These are phyloP conservation scores for Phytophthora cryptogea DNA, from an alignment of 352 stramenopile species.

Conservation along the genomic window DNA sequence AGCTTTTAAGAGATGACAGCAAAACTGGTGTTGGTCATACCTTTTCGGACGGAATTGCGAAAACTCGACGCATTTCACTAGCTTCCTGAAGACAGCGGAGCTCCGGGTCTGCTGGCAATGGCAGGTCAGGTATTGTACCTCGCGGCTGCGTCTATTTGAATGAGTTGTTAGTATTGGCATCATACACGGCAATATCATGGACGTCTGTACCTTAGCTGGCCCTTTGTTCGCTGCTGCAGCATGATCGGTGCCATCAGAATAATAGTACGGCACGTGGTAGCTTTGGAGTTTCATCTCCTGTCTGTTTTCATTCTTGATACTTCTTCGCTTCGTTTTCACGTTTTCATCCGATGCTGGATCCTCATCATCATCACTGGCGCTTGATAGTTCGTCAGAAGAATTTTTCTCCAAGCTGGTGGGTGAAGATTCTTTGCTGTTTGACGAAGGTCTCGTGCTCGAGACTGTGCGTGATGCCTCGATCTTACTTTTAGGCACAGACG, in stretches of 20 bases:
- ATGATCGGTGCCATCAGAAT: conserved; percentile 10
- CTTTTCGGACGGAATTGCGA: conserved; percentile 28
- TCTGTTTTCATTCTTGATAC: conserved; percentile 1
- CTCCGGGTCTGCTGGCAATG: conserved; percentile 55
- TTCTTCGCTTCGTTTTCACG: conserved; percentile 7
- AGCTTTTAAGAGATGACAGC: not conserved
- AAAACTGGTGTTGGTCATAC: not conserved
- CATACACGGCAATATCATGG: not conserved
- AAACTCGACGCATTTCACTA: conserved; percentile 34
- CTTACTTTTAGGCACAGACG: conserved; percentile 18
- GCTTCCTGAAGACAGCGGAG: conserved; percentile 56
- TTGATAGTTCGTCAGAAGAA: conserved; percentile 21
- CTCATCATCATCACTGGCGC: conserved; percentile 23
- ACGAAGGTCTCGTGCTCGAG: not conserved
- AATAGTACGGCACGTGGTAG: conserved; percentile 45
- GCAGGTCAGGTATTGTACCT: conserved; percentile 50
- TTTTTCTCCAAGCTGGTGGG: conserved; percentile 11
- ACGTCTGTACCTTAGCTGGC: conserved; percentile 22
- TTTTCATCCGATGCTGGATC: conserved; percentile 8
- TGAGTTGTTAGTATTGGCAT: not conserved
- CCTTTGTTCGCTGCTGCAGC: not conserved
- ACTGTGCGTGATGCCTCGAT: not conserved
- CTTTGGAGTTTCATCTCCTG: conserved; percentile 35
- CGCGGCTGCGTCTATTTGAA: conserved; percentile 39
- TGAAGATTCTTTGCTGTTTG: conserved; percentile 5